Base-by-base conservation (phyloP, 208 protist species). In the Strigomonas culicis region DNA sequence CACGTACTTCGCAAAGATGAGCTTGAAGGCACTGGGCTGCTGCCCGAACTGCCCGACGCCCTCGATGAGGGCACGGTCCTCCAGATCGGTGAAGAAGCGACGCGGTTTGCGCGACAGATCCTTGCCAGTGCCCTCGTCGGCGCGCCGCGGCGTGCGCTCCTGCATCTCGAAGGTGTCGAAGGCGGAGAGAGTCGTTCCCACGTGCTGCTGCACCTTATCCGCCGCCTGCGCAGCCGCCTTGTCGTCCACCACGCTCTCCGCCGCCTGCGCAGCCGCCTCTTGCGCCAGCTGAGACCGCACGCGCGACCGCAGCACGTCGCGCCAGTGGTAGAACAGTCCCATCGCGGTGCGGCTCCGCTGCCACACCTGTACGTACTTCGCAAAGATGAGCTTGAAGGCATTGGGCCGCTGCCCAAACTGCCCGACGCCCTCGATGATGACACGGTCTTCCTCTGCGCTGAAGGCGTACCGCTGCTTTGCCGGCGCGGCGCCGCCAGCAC, bases 291-390 rank as follows among this genome's bases (percentile, higher is more conserved):
- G 67, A 1, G 74, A 69, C 10, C 77, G 76, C 60, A 93, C 52
- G 13, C 17, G 4, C 24, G 30, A 8, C 31, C 34, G 25, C 8
- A 60, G 65, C 21, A 76, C 77, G 44, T 77, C 89, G 8, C 89
- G 80, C 89, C 89, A 95, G 71, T 95, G 89, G 60, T 95, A 84
- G 61, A 82, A 91, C 60, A 95, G 65, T 58, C 89, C 72, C 22
- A 53, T 72, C 11, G 84, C 43, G 1, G 86, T 93, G 27, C 89
- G 76, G 11, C 70, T 77, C 19, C 50, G 69, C 59, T 77, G 77
- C 84, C 84, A 93, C 13, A 89, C 84, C 21, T 17, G 21, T 24
- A 62, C 69, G 68, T 82, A 92, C 61, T 78, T 75, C 39, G 78
- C 66, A 49, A 78, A 77, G 59, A 95, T 95, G 39, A 72, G 78